Evolutionary conservation across 208 protist genomes (phyloP), one percentile per base, ranked within the genome.

Genomic region (Crithidia thermophila): DNA sequence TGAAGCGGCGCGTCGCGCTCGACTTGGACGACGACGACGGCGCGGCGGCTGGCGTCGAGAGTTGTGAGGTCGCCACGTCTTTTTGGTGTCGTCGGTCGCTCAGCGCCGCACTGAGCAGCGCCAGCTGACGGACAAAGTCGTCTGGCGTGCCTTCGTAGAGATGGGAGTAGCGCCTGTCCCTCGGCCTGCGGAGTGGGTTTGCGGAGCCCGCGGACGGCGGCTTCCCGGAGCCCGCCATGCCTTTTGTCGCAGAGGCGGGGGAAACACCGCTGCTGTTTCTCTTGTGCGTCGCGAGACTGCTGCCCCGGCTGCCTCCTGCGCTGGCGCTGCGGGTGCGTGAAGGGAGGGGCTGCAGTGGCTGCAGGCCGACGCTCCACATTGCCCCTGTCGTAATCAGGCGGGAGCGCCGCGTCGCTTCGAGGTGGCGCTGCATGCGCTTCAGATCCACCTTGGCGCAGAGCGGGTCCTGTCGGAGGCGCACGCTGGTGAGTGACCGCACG

Each of bases 401-500:
- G 8, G 78, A 60, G 33, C 83, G 75, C 2, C 74, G 70, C 68
- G 75, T 79, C 28, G 75, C 52, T 37, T 75, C 42, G 27, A 72
- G 55, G 8, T 72, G 75, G 13, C 70, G 70, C 47, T 70, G 60
- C 51, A 79, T 50, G 4, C 75, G 62, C 20, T 50, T 50, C 10
- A 83, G 30, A 28, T 85, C 72, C 30, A 81, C 45, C 46, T 72
- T 70, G 8, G 71, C 75, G 53, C 67, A 78, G 33, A 84, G 80
- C 16, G 88, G 88, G 40, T 84, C 79, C 31, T 76, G 52, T 23
- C 68, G 66, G 3, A 90, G 70, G 27, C 68, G 72, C 18, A 94
- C 55, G n/a, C 53, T 47, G 10, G 89, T 23, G 11, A 75, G 52
- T 18, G 57, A 67, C n/a, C 88, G 77, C 14, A 89, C 52, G 5